Evolutionary conservation across 148 eudicot genomes (phyloP).

Genomic region (Diospyros kaki): DNA sequence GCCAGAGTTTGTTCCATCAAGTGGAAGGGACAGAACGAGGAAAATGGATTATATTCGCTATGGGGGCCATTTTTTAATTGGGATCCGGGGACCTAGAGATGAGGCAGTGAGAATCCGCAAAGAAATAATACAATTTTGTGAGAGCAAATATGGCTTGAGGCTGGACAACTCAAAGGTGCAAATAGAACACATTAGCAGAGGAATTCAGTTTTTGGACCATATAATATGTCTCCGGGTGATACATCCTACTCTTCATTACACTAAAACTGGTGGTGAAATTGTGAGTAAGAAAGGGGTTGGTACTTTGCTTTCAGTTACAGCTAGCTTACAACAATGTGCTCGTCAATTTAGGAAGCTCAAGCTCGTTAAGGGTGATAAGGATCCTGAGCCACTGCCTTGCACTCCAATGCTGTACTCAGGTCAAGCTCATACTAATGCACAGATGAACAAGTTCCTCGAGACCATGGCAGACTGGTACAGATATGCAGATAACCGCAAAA

Average conservation of each 20-base stretch:
- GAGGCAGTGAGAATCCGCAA: conserved; percentile 68
- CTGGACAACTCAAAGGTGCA: conserved; percentile 79
- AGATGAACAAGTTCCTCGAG: conserved; percentile 97
- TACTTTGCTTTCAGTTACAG: conserved; percentile 93
- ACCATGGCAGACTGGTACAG: conserved; percentile 97
- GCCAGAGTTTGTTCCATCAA: conserved; percentile 98
- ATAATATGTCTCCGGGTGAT: conserved; percentile 73
- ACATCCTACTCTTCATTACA: conserved; percentile 85
- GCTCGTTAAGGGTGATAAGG: conserved; percentile 81
- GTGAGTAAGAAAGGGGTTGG: conserved; percentile 85
- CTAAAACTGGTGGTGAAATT: conserved; percentile 69
- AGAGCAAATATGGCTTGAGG: conserved; percentile 44
- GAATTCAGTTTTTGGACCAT: conserved; percentile 83
- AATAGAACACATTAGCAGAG: conserved; percentile 83
- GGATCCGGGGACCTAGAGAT: conserved; percentile 86
- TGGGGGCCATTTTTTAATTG: conserved; percentile 85
- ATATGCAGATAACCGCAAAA: conserved; percentile 93
- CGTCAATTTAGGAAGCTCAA: conserved; percentile 64
- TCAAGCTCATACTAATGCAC: conserved; percentile 92
- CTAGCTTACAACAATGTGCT: conserved; percentile 79
- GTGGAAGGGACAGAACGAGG: conserved; percentile 68
- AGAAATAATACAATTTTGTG: conserved; percentile 58
- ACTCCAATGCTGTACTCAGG: conserved; percentile 91
- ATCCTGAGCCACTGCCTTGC: conserved; percentile 95
- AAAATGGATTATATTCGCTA: conserved; percentile 87